Percentiles rank a stretch among this genome's conserved stretches.
Conservation (phyloP, 768 basidiomycete genomes). For the Rhizopogon roseolus region DNA sequence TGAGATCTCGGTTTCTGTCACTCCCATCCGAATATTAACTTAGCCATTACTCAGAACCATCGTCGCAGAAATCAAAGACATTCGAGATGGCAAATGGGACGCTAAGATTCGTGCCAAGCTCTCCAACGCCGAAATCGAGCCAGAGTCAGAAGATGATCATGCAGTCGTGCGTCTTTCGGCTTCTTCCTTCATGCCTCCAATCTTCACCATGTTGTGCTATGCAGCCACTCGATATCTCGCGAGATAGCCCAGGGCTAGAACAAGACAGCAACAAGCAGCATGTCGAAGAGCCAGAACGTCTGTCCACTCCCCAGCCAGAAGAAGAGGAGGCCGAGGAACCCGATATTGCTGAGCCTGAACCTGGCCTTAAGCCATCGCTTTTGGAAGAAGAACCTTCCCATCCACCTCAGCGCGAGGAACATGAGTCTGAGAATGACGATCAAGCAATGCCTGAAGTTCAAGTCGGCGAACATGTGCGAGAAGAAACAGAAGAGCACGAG, state of each 20-base stretch:
- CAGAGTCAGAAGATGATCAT: background rate
- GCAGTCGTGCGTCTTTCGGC: background rate
- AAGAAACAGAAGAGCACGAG: background rate
- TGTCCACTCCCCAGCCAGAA: background rate
- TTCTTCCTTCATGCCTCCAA: background rate
- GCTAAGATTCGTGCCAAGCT: constrained; percentile 38
- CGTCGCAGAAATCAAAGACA: constrained; percentile 70
- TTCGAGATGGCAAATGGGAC: constrained; percentile 66
- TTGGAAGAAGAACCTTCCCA: background rate
- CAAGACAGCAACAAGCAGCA: no score
- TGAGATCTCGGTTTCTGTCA: constrained; percentile 24
- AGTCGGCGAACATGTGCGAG: background rate
- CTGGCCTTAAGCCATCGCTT: background rate
- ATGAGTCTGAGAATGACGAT: background rate
- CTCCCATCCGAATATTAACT: background rate
- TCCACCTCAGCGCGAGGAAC: background rate
- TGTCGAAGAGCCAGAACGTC: background rate
- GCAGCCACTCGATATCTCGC: background rate
- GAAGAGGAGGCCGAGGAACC: background rate
- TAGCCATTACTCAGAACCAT: constrained; percentile 41
- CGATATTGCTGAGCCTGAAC: background rate
- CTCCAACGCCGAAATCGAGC: constrained; percentile 6
- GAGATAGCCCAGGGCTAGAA: background rate
- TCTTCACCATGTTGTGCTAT: background rate
- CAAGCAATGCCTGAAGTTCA: background rate